These are phyloP conservation scores for Irpex lacteus DNA, from an alignment of 1,284 basidiomycete species.

Conservation along the genomic window DNA sequence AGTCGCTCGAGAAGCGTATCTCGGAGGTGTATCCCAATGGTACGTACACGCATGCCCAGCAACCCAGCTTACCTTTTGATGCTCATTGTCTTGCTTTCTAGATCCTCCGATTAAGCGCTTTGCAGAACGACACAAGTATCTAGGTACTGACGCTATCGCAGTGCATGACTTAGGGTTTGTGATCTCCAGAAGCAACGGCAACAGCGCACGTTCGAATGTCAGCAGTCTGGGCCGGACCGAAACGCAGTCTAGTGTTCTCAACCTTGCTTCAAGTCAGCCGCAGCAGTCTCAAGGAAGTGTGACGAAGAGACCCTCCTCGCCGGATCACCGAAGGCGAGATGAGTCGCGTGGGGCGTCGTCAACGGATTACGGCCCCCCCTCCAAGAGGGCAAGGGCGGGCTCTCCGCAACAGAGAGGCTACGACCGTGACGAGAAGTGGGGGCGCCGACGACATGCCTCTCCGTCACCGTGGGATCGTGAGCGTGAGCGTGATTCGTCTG, in stretches of 20 bases:
- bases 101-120: slow-evolving; percentile 91
- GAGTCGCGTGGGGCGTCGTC: slow-evolving; percentile 30
- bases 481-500: slow-evolving; percentile 36
- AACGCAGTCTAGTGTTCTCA: slow-evolving; percentile 41
- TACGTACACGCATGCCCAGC: slow-evolving; percentile 29
- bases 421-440: slow-evolving; percentile 45
- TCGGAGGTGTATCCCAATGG: slow-evolving; percentile 85
- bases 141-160: slow-evolving; percentile 87
- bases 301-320: slow-evolving; percentile 47
- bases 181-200: slow-evolving; percentile 31
- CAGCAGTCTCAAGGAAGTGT: slow-evolving; percentile 9
- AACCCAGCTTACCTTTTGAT: slow-evolving; percentile 1
- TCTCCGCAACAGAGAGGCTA: slow-evolving; percentile 50
- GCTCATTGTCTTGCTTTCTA: slow-evolving; percentile 27
- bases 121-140: slow-evolving; percentile 87
- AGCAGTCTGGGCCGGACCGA: slow-evolving; percentile 44
- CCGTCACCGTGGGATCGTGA: slow-evolving; percentile 45
- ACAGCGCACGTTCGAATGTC: slow-evolving; percentile 16
- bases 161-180: slow-evolving; percentile 84
- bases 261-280: slow-evolving; percentile 19
- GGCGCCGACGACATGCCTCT: slow-evolving; percentile 45
- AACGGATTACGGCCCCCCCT: slow-evolving; percentile 41
- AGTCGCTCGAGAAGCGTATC: slow-evolving; percentile 88
- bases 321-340: slow-evolving; percentile 45
- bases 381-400: slow-evolving; percentile 51